Evolutionary conservation across 2,329 filamentous ascomycete genomes (phyloP), one percentile per base, ranked within the genome.

Genomic region (Neofusicoccum sp.): DNA sequence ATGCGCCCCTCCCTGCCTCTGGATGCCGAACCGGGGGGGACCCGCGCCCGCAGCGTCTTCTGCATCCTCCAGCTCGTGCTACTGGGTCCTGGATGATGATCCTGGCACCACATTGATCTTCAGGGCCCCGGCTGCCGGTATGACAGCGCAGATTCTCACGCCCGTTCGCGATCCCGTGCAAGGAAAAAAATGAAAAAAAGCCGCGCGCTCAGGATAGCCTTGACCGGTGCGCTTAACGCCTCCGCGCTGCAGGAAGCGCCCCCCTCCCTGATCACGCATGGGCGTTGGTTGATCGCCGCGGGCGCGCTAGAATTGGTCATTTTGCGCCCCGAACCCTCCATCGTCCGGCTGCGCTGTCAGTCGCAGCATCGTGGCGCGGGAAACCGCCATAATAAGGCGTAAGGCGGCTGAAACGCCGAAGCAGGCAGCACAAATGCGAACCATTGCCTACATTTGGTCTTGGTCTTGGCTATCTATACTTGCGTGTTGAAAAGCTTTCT

Each of bases 391-490:
- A 43, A 33, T 20, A 6, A 53, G 49, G 24, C 33, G 33, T 12
- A 38, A 41, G 49, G 36, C 34, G 26, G 20, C 31, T 9, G 34
- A 12, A 20, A 3, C 28, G 26, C 26, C 51, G 9, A 20, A 1
- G 30, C 11, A 56, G 51, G 51, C 38, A 43, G 51, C 51, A 31
- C 28, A 33, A 31, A 43, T 43, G 51, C 51, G n/a, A 48, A 33
- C 45, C 45, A 12, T 14, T 30, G 45, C 45, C 45, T 48, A 14
- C 30, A 28, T 33, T 48, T 28, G 33, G 11, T 48, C 24, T 14
- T 30, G n/a, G 28, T 4, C 45, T 48, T 48, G 51, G 7, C 51
- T 14, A 43, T 33, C 14, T 4, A 31, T 11, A 11, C 16, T n/a
- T 33, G 28, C 34, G 20, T 11, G 33, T 53, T 38, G 12, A 38